Base-by-base conservation (phyloP, 257 asterid genomes). In the Solanum etuberosum region DNA sequence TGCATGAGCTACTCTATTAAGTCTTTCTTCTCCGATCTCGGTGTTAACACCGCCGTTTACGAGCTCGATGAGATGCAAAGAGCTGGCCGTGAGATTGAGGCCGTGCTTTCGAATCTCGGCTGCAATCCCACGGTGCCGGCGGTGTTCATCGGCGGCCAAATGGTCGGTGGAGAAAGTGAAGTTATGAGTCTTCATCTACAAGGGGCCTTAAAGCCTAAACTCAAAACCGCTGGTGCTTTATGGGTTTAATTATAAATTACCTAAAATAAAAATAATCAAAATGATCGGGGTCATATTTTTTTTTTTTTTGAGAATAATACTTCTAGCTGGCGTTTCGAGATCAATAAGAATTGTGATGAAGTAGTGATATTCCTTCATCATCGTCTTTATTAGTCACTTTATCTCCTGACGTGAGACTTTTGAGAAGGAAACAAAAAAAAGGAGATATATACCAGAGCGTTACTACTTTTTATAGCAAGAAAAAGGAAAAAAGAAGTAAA, bases 111-210 rank as follows among this genome's bases (percentile, higher is more conserved):
- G 10, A 87, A 88, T 29, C 88, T 86, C 9, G 98, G 98, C 0
- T 90, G 93, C 63, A 92, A 89, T 80, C 94, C 98, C 0, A 71
- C 92, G 2, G 89, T 91, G 16, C 98, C 98, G 1, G 96, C 93
- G 4, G 94, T 96, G 87, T 96, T 93, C 92, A 92, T 95, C 21
- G 96, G 95, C 2, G 98, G 98, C 0, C 81, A 92, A 46, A 89
- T 93, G 15, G 92, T 95, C 0, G 98, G 98, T 8, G 98, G 98
- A 29, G 94, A 92, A 21, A 92, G 91, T 70, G 98, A 96, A 90
- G 87, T 96, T 81, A 94, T 93, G 95, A 91, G 92, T 63, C 98
- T 94, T 90, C 98, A 96, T 63, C 96, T 96, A 59, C 83, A 91
- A 35, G 88, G 98, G 57, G 71, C 94, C 83, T 87, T 96, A 42